phyloP scores from a whole-genome alignment of 805 yeast species.

The Millerozyma acaciae region DNA sequence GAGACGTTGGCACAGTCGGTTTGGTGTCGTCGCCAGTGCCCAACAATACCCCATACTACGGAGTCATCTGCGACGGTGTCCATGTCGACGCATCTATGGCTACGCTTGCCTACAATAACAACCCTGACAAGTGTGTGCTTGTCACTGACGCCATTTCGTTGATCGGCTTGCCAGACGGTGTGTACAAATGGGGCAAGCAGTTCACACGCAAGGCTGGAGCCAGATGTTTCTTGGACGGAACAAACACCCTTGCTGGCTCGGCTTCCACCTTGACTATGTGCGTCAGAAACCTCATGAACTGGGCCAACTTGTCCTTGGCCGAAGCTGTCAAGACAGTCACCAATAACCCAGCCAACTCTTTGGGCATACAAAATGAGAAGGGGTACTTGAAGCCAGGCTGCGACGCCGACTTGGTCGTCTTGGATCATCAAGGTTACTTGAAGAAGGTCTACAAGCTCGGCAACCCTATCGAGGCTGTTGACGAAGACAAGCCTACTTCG shows the following conservation, averaged over 20 bases:
- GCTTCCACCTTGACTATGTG: conserved; percentile 54
- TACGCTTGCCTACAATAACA: conserved; percentile 45
- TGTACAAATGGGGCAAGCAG: conserved; percentile 49
- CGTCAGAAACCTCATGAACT: conserved; percentile 45
- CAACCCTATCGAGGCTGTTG: conserved; percentile 18
- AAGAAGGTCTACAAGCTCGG: conserved; percentile 52
- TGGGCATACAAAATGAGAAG: conserved; percentile 40
- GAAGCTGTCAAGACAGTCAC: conserved; percentile 56
- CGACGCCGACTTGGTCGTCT: conserved; percentile 53
- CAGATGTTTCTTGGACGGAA: conserved; percentile 45
- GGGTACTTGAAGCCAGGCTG: conserved; percentile 51
- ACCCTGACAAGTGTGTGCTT: conserved; percentile 50
- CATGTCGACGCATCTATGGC: conserved; percentile 56
- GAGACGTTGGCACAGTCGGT: conserved; percentile 57
- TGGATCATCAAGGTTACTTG: conserved; percentile 42
- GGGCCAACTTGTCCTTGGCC: conserved; percentile 47
- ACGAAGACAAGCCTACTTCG: conserved; percentile 15
- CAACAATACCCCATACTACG: conserved; percentile 42
- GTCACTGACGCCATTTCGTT: conserved; percentile 60
- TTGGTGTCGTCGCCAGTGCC: conserved; percentile 32
- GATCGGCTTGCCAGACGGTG: conserved; percentile 56
- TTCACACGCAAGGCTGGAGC: conserved; percentile 46
- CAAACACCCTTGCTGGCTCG: conserved; percentile 58
- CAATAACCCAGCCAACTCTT: conserved; percentile 49
- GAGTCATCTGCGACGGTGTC: conserved; percentile 55